These are phyloP conservation scores for Aspergillus sp. DNA, from an alignment of 2,329 filamentous ascomycete species.

Conservation along the genomic window DNA sequence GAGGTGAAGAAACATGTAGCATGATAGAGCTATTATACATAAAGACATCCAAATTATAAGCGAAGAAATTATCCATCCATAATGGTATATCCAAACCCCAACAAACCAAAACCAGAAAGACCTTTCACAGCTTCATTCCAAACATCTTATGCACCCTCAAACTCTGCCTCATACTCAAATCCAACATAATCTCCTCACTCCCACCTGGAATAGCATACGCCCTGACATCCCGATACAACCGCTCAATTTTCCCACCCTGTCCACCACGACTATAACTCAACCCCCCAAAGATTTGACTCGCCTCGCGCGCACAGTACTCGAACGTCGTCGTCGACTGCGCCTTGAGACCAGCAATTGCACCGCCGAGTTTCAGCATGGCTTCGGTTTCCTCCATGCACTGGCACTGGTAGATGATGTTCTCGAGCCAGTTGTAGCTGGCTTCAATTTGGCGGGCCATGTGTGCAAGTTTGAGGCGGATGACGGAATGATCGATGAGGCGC, in stretches of 20 bases:
- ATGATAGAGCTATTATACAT: too few relatives aligned
- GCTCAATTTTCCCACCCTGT: slow-evolving; percentile 91
- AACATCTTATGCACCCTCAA: slow-evolving; percentile 81
- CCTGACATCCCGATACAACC: slow-evolving; percentile 87
- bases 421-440: slow-evolving; percentile 92
- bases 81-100: slow-evolving; percentile 1
- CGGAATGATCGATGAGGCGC: slow-evolving; percentile 91
- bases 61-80: neutral
- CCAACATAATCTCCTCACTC: slow-evolving; percentile 97
- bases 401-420: slow-evolving; percentile 91
- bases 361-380: slow-evolving; percentile 91
- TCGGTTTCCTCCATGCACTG: slow-evolving; percentile 88
- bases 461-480: slow-evolving; percentile 94
- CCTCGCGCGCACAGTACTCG: slow-evolving; percentile 95
- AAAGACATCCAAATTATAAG: neutral
- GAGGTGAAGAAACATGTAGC: too few relatives aligned
- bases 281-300: slow-evolving; percentile 94
- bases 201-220: slow-evolving; percentile 96
- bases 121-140: slow-evolving; percentile 82
- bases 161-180: slow-evolving; percentile 87
- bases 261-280: slow-evolving; percentile 87
- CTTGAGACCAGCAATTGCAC: slow-evolving; percentile 88
- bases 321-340: slow-evolving; percentile 91
- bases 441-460: slow-evolving; percentile 99
- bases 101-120: slow-evolving; percentile 2